Percentiles rank a stretch among this genome's conserved stretches.
phyloP scores from a whole-genome alignment of 345 rosid genomes.

The Arabidopsis suecica region DNA sequence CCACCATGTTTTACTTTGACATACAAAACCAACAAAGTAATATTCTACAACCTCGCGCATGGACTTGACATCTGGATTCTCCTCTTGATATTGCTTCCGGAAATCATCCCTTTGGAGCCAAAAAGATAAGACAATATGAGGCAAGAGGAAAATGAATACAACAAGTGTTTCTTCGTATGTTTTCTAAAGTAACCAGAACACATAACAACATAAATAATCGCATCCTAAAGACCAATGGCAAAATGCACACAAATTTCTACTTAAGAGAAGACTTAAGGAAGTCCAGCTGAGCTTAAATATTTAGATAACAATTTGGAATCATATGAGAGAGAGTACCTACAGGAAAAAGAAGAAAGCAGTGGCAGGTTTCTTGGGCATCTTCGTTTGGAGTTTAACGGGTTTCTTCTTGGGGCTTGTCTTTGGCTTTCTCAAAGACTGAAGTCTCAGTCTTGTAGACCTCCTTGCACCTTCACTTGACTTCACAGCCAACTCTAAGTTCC shows the following conservation, averaged over 20 bases:
- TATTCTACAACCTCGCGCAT: constrained; percentile 75
- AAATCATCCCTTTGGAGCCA: constrained; percentile 73
- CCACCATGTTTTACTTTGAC: not conserved
- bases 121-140: constrained; percentile 24
- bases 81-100: constrained; percentile 83
- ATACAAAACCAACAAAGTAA: not conserved
- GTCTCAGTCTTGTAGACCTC: constrained; percentile 43
- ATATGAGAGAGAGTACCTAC: constrained; percentile 47
- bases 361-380: constrained; percentile 90
- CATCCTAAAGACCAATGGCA: constrained; percentile 13
- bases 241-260: not conserved
- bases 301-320: not conserved
- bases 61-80: constrained; percentile 85
- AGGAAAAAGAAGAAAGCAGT: constrained; percentile 91
- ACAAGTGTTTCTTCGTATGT: not conserved
- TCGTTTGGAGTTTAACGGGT: constrained; percentile 46
- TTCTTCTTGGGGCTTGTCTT: constrained; percentile 53
- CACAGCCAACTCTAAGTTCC: constrained; percentile 49
- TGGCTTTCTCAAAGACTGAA: constrained; percentile 42
- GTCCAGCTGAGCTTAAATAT: not conserved
- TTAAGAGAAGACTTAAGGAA: not conserved
- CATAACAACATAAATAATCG: constrained; percentile 4
- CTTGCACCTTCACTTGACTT: constrained; percentile 41
- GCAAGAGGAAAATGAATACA: not conserved
- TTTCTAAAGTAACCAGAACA: constrained; percentile 1